These are phyloP conservation scores for Tripterygium wilfordii DNA, from an alignment of 177 flowering plant species.

Conservation along the genomic window DNA sequence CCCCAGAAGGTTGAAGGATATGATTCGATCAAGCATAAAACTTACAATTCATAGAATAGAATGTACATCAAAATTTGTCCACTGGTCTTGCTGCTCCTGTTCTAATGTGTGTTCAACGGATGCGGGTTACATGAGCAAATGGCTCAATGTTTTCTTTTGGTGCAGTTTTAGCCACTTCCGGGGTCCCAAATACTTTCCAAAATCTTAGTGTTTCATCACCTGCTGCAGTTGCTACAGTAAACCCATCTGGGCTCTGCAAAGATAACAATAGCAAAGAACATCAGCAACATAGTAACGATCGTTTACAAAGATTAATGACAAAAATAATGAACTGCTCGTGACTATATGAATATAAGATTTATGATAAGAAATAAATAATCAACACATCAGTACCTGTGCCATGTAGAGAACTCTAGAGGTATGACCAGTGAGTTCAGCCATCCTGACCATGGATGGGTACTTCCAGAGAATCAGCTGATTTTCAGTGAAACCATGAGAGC, in stretches of 20 bases:
- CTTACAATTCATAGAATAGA: too few relatives aligned
- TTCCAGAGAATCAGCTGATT: slow-evolving; percentile 38
- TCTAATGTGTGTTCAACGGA: neutral
- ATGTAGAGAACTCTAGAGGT: slow-evolving; percentile 27
- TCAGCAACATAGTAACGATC: too few relatives aligned
- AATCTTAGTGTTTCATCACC: slow-evolving; percentile 33
- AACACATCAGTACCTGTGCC: slow-evolving; percentile 22
- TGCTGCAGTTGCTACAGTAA: slow-evolving; percentile 31
- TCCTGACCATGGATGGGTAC: slow-evolving; percentile 39
- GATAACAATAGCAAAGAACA: too few relatives aligned
- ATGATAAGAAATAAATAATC: too few relatives aligned
- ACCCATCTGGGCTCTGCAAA: slow-evolving; percentile 32
- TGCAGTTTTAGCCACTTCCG: slow-evolving; percentile 13
- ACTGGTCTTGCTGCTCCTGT: neutral
- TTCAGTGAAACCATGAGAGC: slow-evolving; percentile 35
- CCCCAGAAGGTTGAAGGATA: too few relatives aligned
- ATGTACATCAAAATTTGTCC: too few relatives aligned
- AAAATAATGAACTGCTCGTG: too few relatives aligned
- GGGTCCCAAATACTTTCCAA: slow-evolving; percentile 27
- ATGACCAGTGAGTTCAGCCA: slow-evolving; percentile 37
- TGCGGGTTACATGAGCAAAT: slow-evolving; percentile 6
- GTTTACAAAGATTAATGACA: too few relatives aligned
- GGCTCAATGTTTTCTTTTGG: slow-evolving; percentile 18
- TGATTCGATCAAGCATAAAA: too few relatives aligned
- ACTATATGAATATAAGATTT: too few relatives aligned